Percentiles rank a stretch among this genome's conserved stretches.
Evolutionary conservation across 2,329 filamentous ascomycete genomes (phyloP).

Genomic region (Claviceps africana): DNA sequence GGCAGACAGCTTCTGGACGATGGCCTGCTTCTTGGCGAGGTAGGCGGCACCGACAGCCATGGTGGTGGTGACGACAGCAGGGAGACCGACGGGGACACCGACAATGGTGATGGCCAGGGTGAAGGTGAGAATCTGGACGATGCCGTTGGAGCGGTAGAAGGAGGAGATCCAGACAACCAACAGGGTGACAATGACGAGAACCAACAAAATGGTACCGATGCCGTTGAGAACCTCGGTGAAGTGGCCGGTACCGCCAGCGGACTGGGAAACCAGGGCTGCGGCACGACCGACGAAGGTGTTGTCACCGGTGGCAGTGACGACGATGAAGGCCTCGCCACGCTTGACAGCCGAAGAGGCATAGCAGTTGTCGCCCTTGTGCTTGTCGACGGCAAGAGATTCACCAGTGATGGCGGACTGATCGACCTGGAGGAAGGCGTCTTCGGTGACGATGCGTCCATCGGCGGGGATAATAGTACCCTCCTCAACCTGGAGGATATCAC

Average conservation of each 20-base stretch:
- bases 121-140: constrained; percentile 67
- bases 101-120: constrained; percentile 83
- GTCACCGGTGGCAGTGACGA: constrained; percentile 75
- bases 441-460: constrained; percentile 73
- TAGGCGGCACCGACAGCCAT: constrained; percentile 91
- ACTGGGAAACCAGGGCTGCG: constrained; percentile 70
- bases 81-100: constrained; percentile 84
- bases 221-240: constrained; percentile 85
- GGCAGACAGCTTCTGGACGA: constrained; percentile 82
- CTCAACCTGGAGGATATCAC: constrained; percentile 80
- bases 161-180: constrained; percentile 74
- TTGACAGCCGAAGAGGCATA: constrained; percentile 82
- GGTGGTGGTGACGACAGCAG: constrained; percentile 83
- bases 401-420: constrained; percentile 88
- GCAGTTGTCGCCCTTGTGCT: constrained; percentile 67
- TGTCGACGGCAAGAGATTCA: constrained; percentile 83
- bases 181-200: constrained; percentile 68
- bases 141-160: constrained; percentile 76
- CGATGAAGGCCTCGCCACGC: constrained; percentile 73
- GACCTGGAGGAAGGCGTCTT: constrained; percentile 74
- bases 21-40: constrained; percentile 82
- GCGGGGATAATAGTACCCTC: constrained; percentile 85
- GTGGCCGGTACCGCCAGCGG: constrained; percentile 61
- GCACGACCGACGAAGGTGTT: constrained; percentile 83
- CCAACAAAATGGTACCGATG: constrained; percentile 66